Evolutionary conservation across 1,284 basidiomycete species (phyloP).

Genomic region (Moesziomyces parantarcticus): DNA sequence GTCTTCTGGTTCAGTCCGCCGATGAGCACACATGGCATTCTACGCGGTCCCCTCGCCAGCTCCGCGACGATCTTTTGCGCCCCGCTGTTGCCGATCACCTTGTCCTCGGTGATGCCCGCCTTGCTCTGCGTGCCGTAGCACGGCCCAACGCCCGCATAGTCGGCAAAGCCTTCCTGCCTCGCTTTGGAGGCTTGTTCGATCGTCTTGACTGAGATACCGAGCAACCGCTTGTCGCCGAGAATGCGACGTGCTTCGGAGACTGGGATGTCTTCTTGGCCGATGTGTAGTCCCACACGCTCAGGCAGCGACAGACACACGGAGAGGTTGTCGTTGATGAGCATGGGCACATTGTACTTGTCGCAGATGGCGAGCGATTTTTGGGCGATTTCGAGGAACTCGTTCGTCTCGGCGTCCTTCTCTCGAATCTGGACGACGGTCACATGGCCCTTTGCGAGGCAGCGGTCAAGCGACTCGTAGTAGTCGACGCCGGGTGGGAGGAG

Average conservation of each 20-base stretch:
- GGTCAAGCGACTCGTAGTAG: slow-evolving; percentile 81
- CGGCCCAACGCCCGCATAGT: slow-evolving; percentile 86
- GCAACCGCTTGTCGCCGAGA: slow-evolving; percentile 78
- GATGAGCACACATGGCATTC: slow-evolving; percentile 63
- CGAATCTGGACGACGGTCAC: slow-evolving; percentile 83
- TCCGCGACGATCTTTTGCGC: slow-evolving; percentile 51
- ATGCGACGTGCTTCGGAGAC: slow-evolving; percentile 73
- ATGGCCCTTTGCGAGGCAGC: slow-evolving; percentile 83
- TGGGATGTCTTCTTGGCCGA: slow-evolving; percentile 91
- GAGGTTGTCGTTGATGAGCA: slow-evolving; percentile 79
- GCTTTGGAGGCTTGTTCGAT: slow-evolving; percentile 48
- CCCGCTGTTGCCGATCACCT: slow-evolving; percentile 53
- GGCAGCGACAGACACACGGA: slow-evolving; percentile 58
- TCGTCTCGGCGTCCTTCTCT: slow-evolving; percentile 53
- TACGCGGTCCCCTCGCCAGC: slow-evolving; percentile 14
- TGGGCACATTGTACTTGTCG: slow-evolving; percentile 81
- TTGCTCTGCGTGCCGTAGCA: slow-evolving; percentile 68
- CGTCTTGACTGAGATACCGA: slow-evolving; percentile 84
- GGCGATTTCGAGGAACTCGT: slow-evolving; percentile 81
- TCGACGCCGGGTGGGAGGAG: slow-evolving; percentile 78
- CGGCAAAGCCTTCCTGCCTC: slow-evolving; percentile 69
- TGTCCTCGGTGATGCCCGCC: slow-evolving; percentile 59
- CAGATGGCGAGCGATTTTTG: slow-evolving; percentile 78
- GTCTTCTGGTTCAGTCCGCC: slow-evolving; percentile 63
- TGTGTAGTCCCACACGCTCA: slow-evolving; percentile 81